phyloP scores from a whole-genome alignment of 2,329 filamentous ascomycete species.

The Coleophoma eucalyptorum region DNA sequence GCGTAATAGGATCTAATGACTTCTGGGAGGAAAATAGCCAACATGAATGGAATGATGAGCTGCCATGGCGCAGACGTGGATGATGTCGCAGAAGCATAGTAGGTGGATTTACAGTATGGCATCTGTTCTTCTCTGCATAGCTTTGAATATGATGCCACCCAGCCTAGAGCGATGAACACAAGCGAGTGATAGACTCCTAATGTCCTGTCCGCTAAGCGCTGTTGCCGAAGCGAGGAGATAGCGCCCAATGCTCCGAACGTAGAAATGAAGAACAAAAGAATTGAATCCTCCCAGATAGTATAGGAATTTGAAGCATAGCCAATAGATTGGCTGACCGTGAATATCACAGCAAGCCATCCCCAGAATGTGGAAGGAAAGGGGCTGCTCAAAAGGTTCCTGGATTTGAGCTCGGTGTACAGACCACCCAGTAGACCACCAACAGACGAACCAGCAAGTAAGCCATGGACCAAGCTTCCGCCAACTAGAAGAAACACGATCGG shows the following conservation, averaged over 20 bases:
- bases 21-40: conserved; percentile 67
- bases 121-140: conserved; percentile 98
- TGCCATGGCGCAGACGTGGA: conserved; percentile 94
- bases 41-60: conserved; percentile 71
- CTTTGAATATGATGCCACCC: conserved; percentile 80
- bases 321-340: conserved; percentile 82
- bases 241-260: conserved; percentile 80
- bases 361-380: conserved; percentile 73
- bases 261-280: conserved; percentile 84
- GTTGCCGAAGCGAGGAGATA: conserved; percentile 71
- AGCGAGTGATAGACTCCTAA: conserved; percentile 82
- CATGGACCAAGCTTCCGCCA: conserved; percentile 14
- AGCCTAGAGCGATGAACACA: conserved; percentile 74
- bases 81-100: conserved; percentile 87
- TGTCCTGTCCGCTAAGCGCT: conserved; percentile 61
- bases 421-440: conserved; percentile 29
- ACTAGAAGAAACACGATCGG: conserved; percentile 14
- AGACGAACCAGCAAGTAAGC: conserved; percentile 15
- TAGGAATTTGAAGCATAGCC: conserved; percentile 98
- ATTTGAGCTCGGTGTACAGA: conserved; percentile 30
- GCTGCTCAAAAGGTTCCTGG: conserved; percentile 33
- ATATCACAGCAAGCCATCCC: conserved; percentile 81
- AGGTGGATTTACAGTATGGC: conserved; percentile 92
- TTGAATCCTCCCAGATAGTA: conserved; percentile 98
- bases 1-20: conserved; percentile 77